Evolutionary conservation across 2,329 filamentous ascomycete genomes (phyloP), one percentile per base, ranked within the genome.

Genomic region (Colletotrichum sp.): DNA sequence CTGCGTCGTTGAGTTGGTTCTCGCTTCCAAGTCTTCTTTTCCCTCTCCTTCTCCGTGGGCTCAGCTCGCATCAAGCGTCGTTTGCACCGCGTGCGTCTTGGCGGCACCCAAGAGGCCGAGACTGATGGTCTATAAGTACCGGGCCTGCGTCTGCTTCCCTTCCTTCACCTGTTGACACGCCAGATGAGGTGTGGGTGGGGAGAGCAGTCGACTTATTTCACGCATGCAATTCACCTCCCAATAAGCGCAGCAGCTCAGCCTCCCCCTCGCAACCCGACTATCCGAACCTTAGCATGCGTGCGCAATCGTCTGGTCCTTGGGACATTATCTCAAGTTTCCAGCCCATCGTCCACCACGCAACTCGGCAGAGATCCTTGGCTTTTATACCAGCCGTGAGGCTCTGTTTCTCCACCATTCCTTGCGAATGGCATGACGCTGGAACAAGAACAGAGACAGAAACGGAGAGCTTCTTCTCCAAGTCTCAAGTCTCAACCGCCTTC

Each of bases 171-270:
- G 19, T 22, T 27, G 11, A 16, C 30, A 36, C 65, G 57, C 27
- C 66, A 59, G 39, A 39, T 39, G 69, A 75, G 73, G 73, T 76
- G 69, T 76, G 69, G 39, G 73, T 76, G 69, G 69, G 29, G 69
- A 68, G 69, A 68, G 63, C 39, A 34, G 9, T 32, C 61, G 25
- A 29, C 34, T 30, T 22, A 57, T 64, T 69, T 59, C 30, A 19
- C 62, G 62, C 49, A 71, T 34, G 69, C 69, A 65, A 30, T 55
- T 25, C 69, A 75, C 29, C 32, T 36, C 39, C 39, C 65, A 57
- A 55, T 68, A 57, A 29, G 29, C 29, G 19, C 57, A 36, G 39
- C 57, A 36, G 57, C 66, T 64, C 66, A 64, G 57, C 65, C 67
- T 71, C 34, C 66, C 66, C 59, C 59, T 39, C 57, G 36, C 44